phyloP scores from a whole-genome alignment of 2,329 filamentous ascomycete genomes.

The Phialocephala sp. region DNA sequence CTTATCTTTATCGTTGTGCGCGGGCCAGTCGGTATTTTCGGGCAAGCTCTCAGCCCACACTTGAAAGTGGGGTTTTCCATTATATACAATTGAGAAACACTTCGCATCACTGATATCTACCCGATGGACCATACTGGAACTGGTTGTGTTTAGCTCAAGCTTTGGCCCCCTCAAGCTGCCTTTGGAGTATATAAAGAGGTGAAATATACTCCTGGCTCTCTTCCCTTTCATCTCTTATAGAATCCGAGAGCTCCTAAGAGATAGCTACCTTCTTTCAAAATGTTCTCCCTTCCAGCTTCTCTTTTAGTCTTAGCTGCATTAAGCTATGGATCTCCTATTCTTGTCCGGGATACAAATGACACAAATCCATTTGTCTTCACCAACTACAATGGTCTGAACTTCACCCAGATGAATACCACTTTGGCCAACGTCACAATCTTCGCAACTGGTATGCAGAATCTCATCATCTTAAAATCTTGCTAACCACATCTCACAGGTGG shows the following conservation, averaged over 20 bases:
- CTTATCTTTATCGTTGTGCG: conserved; percentile 5
- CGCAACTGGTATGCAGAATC: conserved; percentile 31
- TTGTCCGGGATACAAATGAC: conserved; percentile 25
- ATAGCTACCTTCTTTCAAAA: not conserved
- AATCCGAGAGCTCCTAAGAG: not conserved
- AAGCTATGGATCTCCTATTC: conserved; percentile 30
- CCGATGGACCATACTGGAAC: not conserved
- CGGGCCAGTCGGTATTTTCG: not conserved
- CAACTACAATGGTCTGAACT: conserved; percentile 37
- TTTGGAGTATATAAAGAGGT: not conserved
- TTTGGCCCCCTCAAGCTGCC: not conserved
- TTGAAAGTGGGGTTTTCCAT: conserved; percentile 8
- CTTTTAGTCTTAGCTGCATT: conserved; percentile 18
- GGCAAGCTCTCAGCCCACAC: not conserved
- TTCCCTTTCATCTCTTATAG: not conserved
- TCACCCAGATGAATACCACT: conserved; percentile 36
- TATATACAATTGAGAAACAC: conserved; percentile 1
- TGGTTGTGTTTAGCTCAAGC: not conserved
- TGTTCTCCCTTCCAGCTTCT: conserved; percentile 8
- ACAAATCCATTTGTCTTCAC: conserved; percentile 34
- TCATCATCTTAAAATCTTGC: not conserved
- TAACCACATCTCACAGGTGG: conserved; percentile 50
- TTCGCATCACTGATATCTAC: conserved; percentile 8
- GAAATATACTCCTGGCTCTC: not conserved
- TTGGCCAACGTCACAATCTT: conserved; percentile 37